Conservation (phyloP, 345 rosid genomes). For the Boechera stricta region DNA sequence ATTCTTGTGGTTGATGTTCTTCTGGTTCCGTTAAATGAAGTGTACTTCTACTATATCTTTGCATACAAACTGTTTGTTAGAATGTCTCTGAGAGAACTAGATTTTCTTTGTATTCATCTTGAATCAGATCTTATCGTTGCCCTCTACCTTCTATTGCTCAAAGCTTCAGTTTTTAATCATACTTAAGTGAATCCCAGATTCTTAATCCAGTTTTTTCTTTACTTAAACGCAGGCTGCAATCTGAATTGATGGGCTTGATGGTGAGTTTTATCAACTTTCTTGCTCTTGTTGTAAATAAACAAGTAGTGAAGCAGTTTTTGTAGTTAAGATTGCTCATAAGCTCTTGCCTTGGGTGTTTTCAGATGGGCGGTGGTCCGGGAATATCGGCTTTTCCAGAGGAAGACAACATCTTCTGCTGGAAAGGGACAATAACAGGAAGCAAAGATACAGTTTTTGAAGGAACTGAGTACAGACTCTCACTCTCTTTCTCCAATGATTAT, state of each 20-base stretch:
- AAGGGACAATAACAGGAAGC: conserved; percentile 91
- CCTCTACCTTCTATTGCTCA: neutral
- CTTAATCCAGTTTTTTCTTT: conserved; percentile 13
- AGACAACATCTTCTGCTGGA: conserved; percentile 97
- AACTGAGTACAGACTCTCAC: conserved; percentile 86
- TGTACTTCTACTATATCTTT: neutral
- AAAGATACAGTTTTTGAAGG: conserved; percentile 95
- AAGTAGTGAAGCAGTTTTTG: neutral
- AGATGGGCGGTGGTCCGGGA: conserved; percentile 96
- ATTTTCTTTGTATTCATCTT: neutral
- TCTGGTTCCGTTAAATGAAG: neutral
- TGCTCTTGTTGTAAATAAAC: neutral
- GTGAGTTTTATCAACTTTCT: conserved; percentile 48
- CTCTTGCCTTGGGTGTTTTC: conserved; percentile 7
- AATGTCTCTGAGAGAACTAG: conserved; percentile 20
- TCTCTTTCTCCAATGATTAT: conserved; percentile 84
- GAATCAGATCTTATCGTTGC: neutral
- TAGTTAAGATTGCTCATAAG: conserved; percentile 24
- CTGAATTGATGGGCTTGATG: conserved; percentile 95
- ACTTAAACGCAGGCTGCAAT: conserved; percentile 71
- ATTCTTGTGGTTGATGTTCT: conserved; percentile 8
- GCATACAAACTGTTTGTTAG: conserved; percentile 30
- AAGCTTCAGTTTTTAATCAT: conserved; percentile 9
- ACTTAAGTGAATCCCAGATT: neutral
- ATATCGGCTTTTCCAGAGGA: conserved; percentile 96